Conservation (phyloP, 1,139 yeast species). For the Lodderomyces jiufengensis region DNA sequence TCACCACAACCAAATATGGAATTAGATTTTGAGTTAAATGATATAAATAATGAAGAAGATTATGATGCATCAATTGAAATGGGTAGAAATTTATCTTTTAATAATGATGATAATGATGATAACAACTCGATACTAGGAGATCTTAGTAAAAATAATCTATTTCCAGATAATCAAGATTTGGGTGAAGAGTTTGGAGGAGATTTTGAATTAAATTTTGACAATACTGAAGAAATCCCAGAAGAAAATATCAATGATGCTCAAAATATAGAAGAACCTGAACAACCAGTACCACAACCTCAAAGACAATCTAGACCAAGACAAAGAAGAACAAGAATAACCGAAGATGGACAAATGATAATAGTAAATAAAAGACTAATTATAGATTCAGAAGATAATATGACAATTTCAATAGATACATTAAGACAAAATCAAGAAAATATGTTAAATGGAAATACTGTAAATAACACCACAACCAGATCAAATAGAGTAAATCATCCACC, state of each 20-base stretch:
- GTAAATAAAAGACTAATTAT: conserved; percentile 37
- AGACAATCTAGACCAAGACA: conserved; percentile 20
- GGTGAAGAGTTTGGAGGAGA: conserved; percentile 31
- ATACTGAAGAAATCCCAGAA: conserved; percentile 15
- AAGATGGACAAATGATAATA: conserved; percentile 38
- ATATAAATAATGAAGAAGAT: conserved; percentile 42
- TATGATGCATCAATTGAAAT: conserved; percentile 45
- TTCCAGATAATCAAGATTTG: conserved; percentile 11
- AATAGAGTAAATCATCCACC: conserved; percentile 6
- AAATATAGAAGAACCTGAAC: neutral
- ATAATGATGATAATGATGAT: conserved; percentile 12
- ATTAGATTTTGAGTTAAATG: conserved; percentile 52
- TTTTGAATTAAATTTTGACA: conserved; percentile 18
- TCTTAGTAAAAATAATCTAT: conserved; percentile 15
- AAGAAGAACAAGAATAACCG: conserved; percentile 33
- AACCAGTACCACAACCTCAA: conserved; percentile 14
- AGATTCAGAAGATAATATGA: conserved; percentile 32
- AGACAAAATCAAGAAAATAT: conserved; percentile 27
- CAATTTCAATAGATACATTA: conserved; percentile 33
- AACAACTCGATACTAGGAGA: conserved; percentile 30
- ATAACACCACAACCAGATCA: conserved; percentile 21
- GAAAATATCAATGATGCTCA: conserved; percentile 12
- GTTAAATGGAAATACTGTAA: conserved; percentile 14
- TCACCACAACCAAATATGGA: conserved; percentile 23
- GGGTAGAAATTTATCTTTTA: conserved; percentile 36